Evolutionary conservation across 352 stramenopile genomes (phyloP).

Genomic region (Phytopythium oedochilum): DNA sequence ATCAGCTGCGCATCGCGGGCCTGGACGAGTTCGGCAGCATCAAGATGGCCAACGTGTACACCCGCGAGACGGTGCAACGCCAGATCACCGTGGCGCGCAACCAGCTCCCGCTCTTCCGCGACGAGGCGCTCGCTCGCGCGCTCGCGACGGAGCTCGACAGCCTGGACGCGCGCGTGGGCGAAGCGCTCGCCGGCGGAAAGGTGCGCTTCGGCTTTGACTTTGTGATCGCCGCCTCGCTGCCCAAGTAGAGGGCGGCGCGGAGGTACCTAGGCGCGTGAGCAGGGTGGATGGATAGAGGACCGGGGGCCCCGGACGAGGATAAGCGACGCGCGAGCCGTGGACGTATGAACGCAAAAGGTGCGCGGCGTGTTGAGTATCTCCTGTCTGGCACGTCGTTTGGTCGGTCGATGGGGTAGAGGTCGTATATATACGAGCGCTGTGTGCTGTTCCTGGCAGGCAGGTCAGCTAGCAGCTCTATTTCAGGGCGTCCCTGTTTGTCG

Average conservation of each 20-base stretch:
- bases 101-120: conserved; percentile 79
- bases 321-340: background rate
- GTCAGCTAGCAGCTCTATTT: too few relatives aligned
- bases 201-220: conserved; percentile 89
- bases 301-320: background rate
- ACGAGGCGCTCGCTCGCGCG: conserved; percentile 25
- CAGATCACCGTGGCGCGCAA: conserved; percentile 87
- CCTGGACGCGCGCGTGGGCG: conserved; percentile 34
- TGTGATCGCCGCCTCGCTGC: conserved; percentile 59
- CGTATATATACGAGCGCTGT: background rate
- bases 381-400: background rate
- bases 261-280: background rate
- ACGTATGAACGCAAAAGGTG: background rate
- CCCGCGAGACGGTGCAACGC: conserved; percentile 71
- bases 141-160: conserved; percentile 52
- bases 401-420: background rate
- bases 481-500: background rate
- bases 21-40: conserved; percentile 48
- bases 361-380: background rate
- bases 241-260: background rate
- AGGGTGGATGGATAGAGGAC: background rate
- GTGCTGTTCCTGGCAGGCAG: background rate
- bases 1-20: conserved; percentile 57
- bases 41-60: conserved; percentile 88
- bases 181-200: conserved; percentile 17